A percentile compares a stretch with the other conserved stretches of the same genome.
phyloP scores from a whole-genome alignment of 2,329 filamentous ascomycete genomes.

The Pseudodiploospora longispora region DNA sequence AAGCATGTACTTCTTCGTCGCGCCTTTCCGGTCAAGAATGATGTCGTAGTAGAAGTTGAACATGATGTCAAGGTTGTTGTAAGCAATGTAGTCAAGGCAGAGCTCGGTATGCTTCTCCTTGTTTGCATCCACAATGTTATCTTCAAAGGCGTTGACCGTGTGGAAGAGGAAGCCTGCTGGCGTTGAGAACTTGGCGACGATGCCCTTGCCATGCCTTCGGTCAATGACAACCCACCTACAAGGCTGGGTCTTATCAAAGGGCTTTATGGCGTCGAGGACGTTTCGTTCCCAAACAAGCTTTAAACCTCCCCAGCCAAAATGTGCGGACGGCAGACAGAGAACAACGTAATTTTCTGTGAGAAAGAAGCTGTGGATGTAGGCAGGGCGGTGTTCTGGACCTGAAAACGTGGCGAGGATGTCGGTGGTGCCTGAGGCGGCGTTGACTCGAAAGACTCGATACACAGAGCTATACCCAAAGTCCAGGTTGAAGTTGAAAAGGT shows the following conservation, averaged over 20 bases:
- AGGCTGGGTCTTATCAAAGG: constrained; percentile 48
- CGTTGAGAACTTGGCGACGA: constrained; percentile 62
- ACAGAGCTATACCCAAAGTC: constrained; percentile 50
- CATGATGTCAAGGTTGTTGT: constrained; percentile 57
- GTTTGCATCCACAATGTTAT: constrained; percentile 31
- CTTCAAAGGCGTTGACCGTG: constrained; percentile 68
- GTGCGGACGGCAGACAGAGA: constrained; percentile 63
- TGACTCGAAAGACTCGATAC: constrained; percentile 64
- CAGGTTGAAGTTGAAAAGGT: constrained; percentile 79
- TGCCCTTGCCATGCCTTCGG: constrained; percentile 49
- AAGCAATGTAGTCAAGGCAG: constrained; percentile 57
- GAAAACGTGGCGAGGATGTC: constrained; percentile 62
- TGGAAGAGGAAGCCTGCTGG: constrained; percentile 73
- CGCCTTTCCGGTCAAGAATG: constrained; percentile 45
- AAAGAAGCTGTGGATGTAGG: constrained; percentile 81
- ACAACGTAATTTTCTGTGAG: constrained; percentile 63
- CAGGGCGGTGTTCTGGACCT: constrained; percentile 39
- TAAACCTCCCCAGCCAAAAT: constrained; percentile 49
- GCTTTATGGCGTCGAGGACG: constrained; percentile 57
- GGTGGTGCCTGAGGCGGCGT: constrained; percentile 54
- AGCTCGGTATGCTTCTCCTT: constrained; percentile 36
- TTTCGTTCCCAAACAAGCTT: constrained; percentile 58
- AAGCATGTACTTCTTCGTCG: constrained; percentile 34
- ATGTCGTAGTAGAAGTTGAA: constrained; percentile 63
- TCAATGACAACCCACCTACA: constrained; percentile 71